Evolutionary conservation across 805 yeast genomes (phyloP).

Genomic region (Candida ovalis): DNA sequence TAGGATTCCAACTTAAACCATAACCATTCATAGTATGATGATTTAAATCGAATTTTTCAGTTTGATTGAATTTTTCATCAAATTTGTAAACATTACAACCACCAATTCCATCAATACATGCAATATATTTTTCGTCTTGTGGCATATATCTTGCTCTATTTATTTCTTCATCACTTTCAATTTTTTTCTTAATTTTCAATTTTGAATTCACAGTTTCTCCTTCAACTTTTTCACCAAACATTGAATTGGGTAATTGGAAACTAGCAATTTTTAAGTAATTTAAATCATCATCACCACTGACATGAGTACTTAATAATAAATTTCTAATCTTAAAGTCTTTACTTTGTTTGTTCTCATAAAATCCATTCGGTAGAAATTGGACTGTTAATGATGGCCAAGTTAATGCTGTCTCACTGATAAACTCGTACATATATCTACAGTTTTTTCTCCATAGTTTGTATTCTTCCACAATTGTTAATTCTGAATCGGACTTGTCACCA

Average conservation of each 20-base stretch:
- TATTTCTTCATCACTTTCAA: slow-evolving; percentile 59
- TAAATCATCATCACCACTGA: slow-evolving; percentile 61
- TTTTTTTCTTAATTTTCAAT: slow-evolving; percentile 58
- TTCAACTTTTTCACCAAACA: slow-evolving; percentile 23
- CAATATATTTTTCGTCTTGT: slow-evolving; percentile 48
- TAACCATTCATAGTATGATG: slow-evolving; percentile 70
- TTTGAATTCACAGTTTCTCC: slow-evolving; percentile 44
- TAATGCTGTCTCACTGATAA: slow-evolving; percentile 73
- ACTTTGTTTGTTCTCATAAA: slow-evolving; percentile 21
- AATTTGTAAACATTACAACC: slow-evolving; percentile 50
- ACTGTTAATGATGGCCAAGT: slow-evolving; percentile 81
- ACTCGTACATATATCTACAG: slow-evolving; percentile 79
- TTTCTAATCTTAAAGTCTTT: slow-evolving; percentile 37
- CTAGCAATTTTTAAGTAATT: slow-evolving; percentile 65
- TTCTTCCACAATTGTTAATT: slow-evolving; percentile 54
- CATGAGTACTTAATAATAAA: slow-evolving; percentile 63
- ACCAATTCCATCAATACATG: slow-evolving; percentile 69
- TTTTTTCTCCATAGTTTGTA: slow-evolving; percentile 78
- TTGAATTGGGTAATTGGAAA: slow-evolving; percentile 51
- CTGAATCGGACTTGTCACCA: slow-evolving; percentile 28
- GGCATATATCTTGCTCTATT: slow-evolving; percentile 74
- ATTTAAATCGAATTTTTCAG: slow-evolving; percentile 31
- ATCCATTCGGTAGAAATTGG: slow-evolving; percentile 63
- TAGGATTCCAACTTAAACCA: slow-evolving; percentile 66
- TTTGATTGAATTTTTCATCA: slow-evolving; percentile 16